These are phyloP conservation scores for Sporodiniella umbellata DNA, from an alignment of 371 early-diverging fungal genomes.

Conservation along the genomic window DNA sequence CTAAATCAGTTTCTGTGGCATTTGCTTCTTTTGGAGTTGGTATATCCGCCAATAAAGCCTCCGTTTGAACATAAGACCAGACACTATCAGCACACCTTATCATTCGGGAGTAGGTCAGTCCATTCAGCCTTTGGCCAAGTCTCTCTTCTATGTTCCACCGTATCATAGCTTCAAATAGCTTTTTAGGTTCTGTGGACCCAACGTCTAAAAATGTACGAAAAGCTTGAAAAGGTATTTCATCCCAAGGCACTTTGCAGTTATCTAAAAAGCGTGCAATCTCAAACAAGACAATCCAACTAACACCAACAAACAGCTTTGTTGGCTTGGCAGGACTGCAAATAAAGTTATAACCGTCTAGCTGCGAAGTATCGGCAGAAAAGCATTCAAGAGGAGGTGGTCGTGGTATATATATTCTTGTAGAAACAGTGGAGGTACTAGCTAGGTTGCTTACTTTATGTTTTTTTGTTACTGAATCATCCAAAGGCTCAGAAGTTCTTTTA, in stretches of 20 bases:
- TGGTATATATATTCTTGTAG: conserved; percentile 2
- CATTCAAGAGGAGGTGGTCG: conserved; percentile 15
- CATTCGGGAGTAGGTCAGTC: conserved; percentile 19
- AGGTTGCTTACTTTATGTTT: not conserved
- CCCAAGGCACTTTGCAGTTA: conserved; percentile 15
- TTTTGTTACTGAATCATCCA: not conserved
- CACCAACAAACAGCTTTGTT: conserved; percentile 8
- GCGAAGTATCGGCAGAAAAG: not conserved
- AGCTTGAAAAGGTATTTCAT: conserved; percentile 23
- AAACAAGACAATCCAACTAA: conserved; percentile 25
- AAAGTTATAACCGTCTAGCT: not conserved
- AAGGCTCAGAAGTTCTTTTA: not conserved
- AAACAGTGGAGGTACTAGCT: not conserved
- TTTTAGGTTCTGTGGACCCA: conserved; percentile 17
- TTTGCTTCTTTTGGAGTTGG: no score
- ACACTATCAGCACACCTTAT: conserved; percentile 33
- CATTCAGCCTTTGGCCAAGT: conserved; percentile 7
- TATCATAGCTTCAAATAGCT: conserved; percentile 26
- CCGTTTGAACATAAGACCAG: conserved; percentile 19
- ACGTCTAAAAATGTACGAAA: conserved; percentile 21
- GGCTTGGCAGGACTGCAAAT: conserved; percentile 12
- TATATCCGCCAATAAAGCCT: no score
- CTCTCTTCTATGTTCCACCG: conserved; percentile 28
- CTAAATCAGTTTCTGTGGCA: no score
- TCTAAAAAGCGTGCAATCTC: conserved; percentile 35